Base-by-base conservation (phyloP, 2,329 filamentous ascomycete genomes). In the Helicocarpus griseus region DNA sequence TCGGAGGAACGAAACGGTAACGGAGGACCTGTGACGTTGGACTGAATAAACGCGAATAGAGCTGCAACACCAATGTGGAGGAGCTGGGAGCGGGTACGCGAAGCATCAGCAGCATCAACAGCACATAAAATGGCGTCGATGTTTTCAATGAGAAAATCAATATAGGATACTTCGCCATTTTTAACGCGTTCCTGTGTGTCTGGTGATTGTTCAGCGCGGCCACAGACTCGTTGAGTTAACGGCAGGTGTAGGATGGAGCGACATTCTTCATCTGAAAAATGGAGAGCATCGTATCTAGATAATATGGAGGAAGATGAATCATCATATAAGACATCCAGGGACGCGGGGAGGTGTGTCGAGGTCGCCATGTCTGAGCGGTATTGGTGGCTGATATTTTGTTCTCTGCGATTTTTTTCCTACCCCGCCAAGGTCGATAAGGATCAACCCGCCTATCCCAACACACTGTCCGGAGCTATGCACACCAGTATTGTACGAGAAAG, bases 21-120 rank as follows among this genome's bases (percentile, higher is more conserved):
- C 0, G 89, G 84, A 1, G 90, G 90, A 0, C 90, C 90, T 3
- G 90, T 95, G 50, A 94, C 86, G 64, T 89, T 95, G 1, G 82
- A 82, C 66, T 96, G 90, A 14, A 95, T 69, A 64, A 95, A 96
- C 9, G 84, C 80, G 62, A 88, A 79, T 9, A 95, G 75, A 1
- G 85, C 80, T 1, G 85, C 82, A 45, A 87, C 71, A 8, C 82
- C 87, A 31, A 86, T 72, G 41, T 80, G 71, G 50, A 81, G 56
- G 6, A 75, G 54, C 46, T 69, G 66, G 4, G 70, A 71, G 48
- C 67, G 62, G 50, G 38, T 28, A 35, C 8, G 4, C 9, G 39
- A 17, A 14, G 48, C 28, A 35, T n/a, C 19, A 9, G 22, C 19
- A 35, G n/a, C 19, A 9, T 31, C 28, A 6, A 14, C 48, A 26